A percentile compares a stretch with the other conserved stretches of the same genome.
Conservation (phyloP, 2,329 filamentous ascomycete genomes). For the Cercospora sesami region DNA sequence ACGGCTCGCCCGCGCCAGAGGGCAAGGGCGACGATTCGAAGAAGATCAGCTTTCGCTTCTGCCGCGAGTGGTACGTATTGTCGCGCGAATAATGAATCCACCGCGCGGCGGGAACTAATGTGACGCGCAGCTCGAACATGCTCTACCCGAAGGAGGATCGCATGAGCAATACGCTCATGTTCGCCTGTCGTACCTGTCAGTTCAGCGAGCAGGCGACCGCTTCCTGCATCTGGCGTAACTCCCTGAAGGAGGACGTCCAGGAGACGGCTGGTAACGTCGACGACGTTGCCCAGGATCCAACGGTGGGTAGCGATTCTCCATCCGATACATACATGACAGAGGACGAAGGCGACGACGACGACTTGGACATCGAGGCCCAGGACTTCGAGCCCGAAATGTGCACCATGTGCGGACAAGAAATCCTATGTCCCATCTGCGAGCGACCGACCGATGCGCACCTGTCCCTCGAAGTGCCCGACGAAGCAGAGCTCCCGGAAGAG, state of each 20-base stretch:
- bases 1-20: slow-evolving; percentile 39
- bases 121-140: slow-evolving; percentile 75
- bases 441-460: slow-evolving; percentile 47
- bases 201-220: slow-evolving; percentile 84
- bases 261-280: slow-evolving; percentile 97
- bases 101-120: slow-evolving; percentile 9
- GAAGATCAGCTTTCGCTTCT: slow-evolving; percentile 96
- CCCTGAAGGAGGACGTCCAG: slow-evolving; percentile 84
- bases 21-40: slow-evolving; percentile 49
- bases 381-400: slow-evolving; percentile 51
- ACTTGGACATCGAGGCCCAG: slow-evolving; percentile 24
- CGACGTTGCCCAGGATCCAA: slow-evolving; percentile 95
- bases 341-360: slow-evolving; percentile 26
- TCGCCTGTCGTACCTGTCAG: slow-evolving; percentile 92
- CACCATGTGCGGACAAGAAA: slow-evolving; percentile 59
- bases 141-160: slow-evolving; percentile 95
- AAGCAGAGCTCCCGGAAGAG: slow-evolving; percentile 37
- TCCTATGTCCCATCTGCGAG: slow-evolving; percentile 56
- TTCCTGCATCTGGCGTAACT: slow-evolving; percentile 92
- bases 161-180: slow-evolving; percentile 79
- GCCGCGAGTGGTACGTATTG: slow-evolving; percentile 75
- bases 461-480: slow-evolving; percentile 47
- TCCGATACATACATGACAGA: slow-evolving; percentile 24
- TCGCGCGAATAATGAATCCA: not conserved
- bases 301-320: slow-evolving; percentile 68